Conservation (phyloP, 2,329 filamentous ascomycete species). For the Trichophyton equinum region DNA sequence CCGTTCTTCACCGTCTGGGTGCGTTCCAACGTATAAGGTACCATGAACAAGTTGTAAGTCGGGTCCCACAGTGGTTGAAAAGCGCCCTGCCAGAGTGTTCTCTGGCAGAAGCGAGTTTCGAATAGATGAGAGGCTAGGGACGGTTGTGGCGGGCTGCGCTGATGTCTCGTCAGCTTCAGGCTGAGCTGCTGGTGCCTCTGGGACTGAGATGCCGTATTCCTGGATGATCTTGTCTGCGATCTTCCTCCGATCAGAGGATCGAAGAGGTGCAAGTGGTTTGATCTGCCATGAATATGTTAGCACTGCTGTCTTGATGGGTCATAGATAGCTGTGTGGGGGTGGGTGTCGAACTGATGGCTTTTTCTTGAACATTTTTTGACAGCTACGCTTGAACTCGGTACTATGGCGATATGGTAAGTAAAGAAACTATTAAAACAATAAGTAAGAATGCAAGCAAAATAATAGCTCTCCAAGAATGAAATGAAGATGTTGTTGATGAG, state of each 20-base stretch:
- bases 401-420: background rate
- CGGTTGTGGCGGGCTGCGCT: slow-evolving; percentile 25
- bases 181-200: slow-evolving; percentile 20
- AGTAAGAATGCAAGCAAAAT: background rate
- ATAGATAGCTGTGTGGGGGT: background rate
- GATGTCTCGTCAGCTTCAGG: slow-evolving; percentile 24
- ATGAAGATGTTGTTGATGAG: background rate
- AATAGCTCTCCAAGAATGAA: background rate
- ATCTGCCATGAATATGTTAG: slow-evolving; percentile 34
- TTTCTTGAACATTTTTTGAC: slow-evolving; percentile 48
- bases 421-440: background rate
- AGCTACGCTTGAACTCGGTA: too few relatives aligned
- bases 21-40: slow-evolving; percentile 51
- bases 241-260: slow-evolving; percentile 54
- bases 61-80: slow-evolving; percentile 53
- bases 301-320: background rate
- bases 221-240: slow-evolving; percentile 55
- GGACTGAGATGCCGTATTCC: slow-evolving; percentile 44
- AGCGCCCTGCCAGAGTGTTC: slow-evolving; percentile 49
- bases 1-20: slow-evolving; percentile 45
- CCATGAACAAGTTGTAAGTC: slow-evolving; percentile 50
- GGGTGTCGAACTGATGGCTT: slow-evolving; percentile 41
- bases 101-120: slow-evolving; percentile 52
- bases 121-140: slow-evolving; percentile 38
- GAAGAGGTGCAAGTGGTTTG: slow-evolving; percentile 53